Evolutionary conservation across 2,329 filamentous ascomycete species (phyloP).

Genomic region (Colletotrichum abscissum): DNA sequence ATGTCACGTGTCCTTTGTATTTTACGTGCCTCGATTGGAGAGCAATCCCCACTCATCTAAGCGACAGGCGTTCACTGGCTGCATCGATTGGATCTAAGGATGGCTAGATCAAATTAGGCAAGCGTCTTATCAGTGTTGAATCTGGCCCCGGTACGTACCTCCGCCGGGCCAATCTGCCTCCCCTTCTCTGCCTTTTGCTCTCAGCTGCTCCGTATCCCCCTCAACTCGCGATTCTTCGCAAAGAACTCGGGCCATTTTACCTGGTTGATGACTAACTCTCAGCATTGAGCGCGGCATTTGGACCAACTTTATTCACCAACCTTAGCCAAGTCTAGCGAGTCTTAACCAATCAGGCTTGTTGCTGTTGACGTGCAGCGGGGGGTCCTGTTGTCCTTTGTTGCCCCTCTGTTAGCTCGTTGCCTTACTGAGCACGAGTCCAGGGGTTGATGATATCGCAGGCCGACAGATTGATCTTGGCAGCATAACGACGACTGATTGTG

Average conservation of each 20-base stretch:
- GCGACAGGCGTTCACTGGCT: not conserved
- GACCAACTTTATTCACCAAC: not conserved
- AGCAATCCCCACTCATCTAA: not conserved
- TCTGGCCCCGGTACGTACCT: not conserved
- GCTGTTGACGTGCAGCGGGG: not conserved
- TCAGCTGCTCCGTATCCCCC: not conserved
- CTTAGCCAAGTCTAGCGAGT: not conserved
- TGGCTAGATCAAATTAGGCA: not conserved
- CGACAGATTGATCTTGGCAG: not conserved
- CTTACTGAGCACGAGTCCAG: not conserved
- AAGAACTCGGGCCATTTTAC: not conserved
- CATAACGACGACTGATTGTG: not conserved
- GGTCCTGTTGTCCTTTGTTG: not conserved
- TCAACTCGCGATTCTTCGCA: not conserved
- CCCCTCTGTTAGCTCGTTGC: not conserved
- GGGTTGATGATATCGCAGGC: not conserved
- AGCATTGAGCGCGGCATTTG: not conserved
- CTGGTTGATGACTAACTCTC: conserved; percentile 15
- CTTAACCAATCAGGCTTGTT: not conserved
- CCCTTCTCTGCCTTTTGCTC: not conserved
- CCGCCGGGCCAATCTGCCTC: not conserved
- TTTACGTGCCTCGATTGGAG: not conserved
- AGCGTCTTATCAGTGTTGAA: not conserved
- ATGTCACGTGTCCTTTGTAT: not conserved
- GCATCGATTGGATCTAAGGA: accelerated